These are phyloP conservation scores for Malbranchea zuffiana DNA, from an alignment of 2,329 filamentous ascomycete genomes.

Conservation along the genomic window DNA sequence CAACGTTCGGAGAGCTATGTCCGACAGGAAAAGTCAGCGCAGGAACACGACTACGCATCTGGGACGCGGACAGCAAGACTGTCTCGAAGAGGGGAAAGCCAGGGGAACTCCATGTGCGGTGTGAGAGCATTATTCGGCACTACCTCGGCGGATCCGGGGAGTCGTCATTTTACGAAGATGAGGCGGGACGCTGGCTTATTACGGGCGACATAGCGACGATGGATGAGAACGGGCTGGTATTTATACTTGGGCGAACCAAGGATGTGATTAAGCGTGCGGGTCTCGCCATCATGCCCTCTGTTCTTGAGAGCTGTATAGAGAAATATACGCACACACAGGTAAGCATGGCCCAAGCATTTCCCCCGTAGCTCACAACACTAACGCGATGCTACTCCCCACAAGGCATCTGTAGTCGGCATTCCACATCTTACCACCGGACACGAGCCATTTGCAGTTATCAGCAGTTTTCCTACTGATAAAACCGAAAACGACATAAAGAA, in stretches of 20 bases:
- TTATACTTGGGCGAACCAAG: constrained; percentile 19
- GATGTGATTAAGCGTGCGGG: constrained; percentile 19
- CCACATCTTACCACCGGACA: too few species aligned
- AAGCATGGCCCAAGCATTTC: not conserved
- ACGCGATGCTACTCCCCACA: too few species aligned
- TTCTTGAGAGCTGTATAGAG: constrained; percentile 16
- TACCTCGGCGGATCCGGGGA: not conserved
- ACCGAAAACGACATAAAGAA: not conserved
- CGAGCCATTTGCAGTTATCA: too few species aligned
- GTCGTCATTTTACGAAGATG: constrained; percentile 10
- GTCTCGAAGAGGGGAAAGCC: not conserved
- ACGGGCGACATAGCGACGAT: constrained; percentile 20
- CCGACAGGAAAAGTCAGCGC: not conserved
- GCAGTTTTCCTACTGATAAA: too few species aligned
- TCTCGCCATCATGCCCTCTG: constrained; percentile 16
- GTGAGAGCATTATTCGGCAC: not conserved
- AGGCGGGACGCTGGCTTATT: constrained; percentile 17
- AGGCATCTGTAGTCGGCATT: too few species aligned
- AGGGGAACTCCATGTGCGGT: constrained; percentile 1
- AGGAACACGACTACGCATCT: constrained; percentile 2
- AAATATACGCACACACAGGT: constrained; percentile 1
- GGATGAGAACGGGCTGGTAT: constrained; percentile 14
- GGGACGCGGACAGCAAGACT: not conserved
- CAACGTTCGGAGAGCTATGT: constrained; percentile 3
- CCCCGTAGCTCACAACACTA: not conserved